phyloP scores from a whole-genome alignment of 805 yeast genomes.

The Grigorovia transvaalensis region DNA sequence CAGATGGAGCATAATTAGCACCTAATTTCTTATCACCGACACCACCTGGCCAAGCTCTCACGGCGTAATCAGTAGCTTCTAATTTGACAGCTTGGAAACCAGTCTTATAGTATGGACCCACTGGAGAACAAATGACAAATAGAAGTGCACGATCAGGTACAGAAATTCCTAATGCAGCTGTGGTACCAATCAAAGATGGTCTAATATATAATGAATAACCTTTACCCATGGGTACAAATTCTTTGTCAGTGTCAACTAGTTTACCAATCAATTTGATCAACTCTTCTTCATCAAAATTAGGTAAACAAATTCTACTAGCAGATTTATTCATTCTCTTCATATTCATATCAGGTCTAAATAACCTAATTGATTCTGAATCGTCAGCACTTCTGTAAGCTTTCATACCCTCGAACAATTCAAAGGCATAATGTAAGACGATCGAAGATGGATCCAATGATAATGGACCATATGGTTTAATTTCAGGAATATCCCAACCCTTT shows the following conservation, averaged over 20 bases:
- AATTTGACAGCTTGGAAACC: slow-evolving; percentile 93
- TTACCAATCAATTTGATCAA: slow-evolving; percentile 64
- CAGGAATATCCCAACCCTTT: slow-evolving; percentile 81
- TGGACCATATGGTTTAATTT: slow-evolving; percentile 73
- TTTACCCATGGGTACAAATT: slow-evolving; percentile 68
- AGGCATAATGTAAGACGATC: slow-evolving; percentile 86
- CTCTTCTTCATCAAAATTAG: slow-evolving; percentile 71
- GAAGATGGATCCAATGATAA: slow-evolving; percentile 75
- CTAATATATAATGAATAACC: slow-evolving; percentile 89
- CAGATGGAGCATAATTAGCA: slow-evolving; percentile 95
- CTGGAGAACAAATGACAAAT: slow-evolving; percentile 86
- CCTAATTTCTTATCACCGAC: slow-evolving; percentile 92
- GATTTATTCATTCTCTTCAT: slow-evolving; percentile 84
- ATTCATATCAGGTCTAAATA: slow-evolving; percentile 86
- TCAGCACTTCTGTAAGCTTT: slow-evolving; percentile 68
- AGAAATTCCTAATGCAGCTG: slow-evolving; percentile 76
- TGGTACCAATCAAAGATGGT: slow-evolving; percentile 91
- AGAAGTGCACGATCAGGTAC: slow-evolving; percentile 71
- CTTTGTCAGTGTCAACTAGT: slow-evolving; percentile 59
- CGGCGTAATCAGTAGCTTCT: slow-evolving; percentile 91
- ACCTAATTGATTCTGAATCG: slow-evolving; percentile 47
- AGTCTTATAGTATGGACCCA: slow-evolving; percentile 88
- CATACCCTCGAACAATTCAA: slow-evolving; percentile 90
- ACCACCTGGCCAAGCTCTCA: slow-evolving; percentile 99
- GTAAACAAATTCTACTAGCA: slow-evolving; percentile 82